These are phyloP conservation scores for Cucurbitaria berberidis DNA, from an alignment of 2,329 filamentous ascomycete genomes.

Conservation along the genomic window DNA sequence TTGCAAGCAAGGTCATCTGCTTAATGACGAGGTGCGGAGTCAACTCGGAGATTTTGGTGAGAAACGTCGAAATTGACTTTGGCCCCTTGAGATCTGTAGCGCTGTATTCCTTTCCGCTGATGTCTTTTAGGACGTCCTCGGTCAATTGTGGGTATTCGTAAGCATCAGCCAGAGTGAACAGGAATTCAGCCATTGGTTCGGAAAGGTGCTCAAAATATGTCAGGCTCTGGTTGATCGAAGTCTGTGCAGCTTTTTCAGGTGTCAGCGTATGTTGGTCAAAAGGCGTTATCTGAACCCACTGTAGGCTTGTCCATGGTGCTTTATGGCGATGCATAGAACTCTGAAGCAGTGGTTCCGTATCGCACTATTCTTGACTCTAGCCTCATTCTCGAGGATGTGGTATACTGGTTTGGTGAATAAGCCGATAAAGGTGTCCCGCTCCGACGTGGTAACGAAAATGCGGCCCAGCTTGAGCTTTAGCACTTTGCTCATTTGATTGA, in stretches of 20 bases:
- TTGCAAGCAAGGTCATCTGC: constrained; percentile 94
- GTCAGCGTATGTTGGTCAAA: constrained; percentile 14
- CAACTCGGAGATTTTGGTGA: constrained; percentile 90
- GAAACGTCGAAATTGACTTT: constrained; percentile 93
- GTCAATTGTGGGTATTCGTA: constrained; percentile 96
- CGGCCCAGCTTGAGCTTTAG: constrained; percentile 89
- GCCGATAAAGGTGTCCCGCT: constrained; percentile 92
- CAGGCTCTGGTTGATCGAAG: constrained; percentile 94
- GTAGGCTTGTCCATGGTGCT: constrained; percentile 96
- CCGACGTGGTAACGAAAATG: constrained; percentile 95
- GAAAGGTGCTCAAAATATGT: constrained; percentile 99
- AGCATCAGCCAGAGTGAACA: constrained; percentile 94
- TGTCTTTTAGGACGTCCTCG: constrained; percentile 89
- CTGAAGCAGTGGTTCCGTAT: constrained; percentile 98
- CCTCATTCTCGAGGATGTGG: constrained; percentile 91
- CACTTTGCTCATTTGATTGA: constrained; percentile 96
- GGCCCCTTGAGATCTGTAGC: constrained; percentile 94
- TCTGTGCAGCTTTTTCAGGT: constrained; percentile 76
- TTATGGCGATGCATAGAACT: constrained; percentile 92
- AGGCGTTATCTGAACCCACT: constrained; percentile 62
- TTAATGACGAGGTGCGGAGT: constrained; percentile 92
- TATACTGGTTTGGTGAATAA: constrained; percentile 93
- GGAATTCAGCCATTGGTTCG: constrained; percentile 97
- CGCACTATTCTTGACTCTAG: constrained; percentile 83
- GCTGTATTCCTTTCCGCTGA: constrained; percentile 98